Evolutionary conservation across 2,329 filamentous ascomycete species (phyloP), one percentile per base, ranked within the genome.

Genomic region (Cercospora nicotianae): DNA sequence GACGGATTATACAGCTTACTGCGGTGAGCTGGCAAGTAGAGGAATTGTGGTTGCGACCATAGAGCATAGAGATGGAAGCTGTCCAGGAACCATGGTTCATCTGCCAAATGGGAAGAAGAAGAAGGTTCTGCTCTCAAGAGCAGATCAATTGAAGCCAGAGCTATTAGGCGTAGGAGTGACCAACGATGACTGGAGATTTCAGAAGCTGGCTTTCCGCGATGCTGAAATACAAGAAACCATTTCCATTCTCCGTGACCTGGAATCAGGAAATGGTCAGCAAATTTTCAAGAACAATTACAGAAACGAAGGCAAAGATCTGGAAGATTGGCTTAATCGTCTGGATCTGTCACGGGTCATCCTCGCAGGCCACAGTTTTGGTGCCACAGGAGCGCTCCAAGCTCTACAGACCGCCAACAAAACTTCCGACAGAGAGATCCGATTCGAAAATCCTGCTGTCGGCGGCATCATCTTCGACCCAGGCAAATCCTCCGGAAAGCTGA

Each of bases 381-480:
- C 87, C 2, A 90, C 88, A 0, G 83, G 86, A 2, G 87, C 86
- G 0, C 80, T 90, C 18, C 86, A 87, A 68, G 84, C 86, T 3
- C 80, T 90, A 6, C 83, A 84, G 62, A 80, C 79, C 36, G 83
- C 81, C 8, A 80, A 82, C 10, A 81, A 71, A 63, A 66, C 80
- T 65, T 70, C 74, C 66, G 18, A 58, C 10, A 48, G 60, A 10
- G 20, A 36, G 7, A 65, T 36, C 5, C 42, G n/a, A n/a, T 66
- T 45, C 26, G n/a, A 30, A 1, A 68, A 70, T n/a, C 82, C 82
- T 0, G 83, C 87, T 64, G 80, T 82, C 1, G 87, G 84, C 1
- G 88, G 83, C 26, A 85, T 90, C 68, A 82, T 87, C 60, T 82
- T 90, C 42, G 88, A 90, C 74, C 88, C 88, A 0, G 88, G 88